Conservation (phyloP, 495 filamentous ascomycete genomes). For the Xylaria grammica region DNA sequence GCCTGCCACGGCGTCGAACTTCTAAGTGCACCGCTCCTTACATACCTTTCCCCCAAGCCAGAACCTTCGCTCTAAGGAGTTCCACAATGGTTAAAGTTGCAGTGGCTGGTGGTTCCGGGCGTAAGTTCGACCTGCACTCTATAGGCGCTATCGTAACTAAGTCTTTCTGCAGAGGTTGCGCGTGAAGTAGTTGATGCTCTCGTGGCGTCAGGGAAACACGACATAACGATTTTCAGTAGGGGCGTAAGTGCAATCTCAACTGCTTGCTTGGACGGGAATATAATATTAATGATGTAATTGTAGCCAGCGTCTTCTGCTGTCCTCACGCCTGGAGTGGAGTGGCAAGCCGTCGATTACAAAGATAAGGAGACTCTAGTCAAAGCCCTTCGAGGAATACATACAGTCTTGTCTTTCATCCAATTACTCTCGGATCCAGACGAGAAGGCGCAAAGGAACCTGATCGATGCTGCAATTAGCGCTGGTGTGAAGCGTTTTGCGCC, state of each 20-base stretch:
- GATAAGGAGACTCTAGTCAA: conserved; percentile 42
- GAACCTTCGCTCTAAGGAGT: neutral
- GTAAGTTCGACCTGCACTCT: conserved; percentile 38
- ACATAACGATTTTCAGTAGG: conserved; percentile 55
- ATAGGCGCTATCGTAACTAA: neutral
- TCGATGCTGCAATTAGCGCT: conserved; percentile 57
- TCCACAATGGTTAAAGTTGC: conserved; percentile 60
- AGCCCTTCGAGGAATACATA: conserved; percentile 55
- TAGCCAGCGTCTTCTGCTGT: conserved; percentile 23
- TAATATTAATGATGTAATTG: conserved; percentile 19
- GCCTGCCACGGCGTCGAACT: too few relatives aligned
- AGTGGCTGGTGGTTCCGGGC: conserved; percentile 57
- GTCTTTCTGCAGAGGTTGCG: conserved; percentile 51
- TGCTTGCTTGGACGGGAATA: neutral
- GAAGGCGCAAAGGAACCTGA: conserved; percentile 50
- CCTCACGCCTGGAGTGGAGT: conserved; percentile 33
- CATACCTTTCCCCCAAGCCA: neutral
- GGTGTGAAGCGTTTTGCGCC: conserved; percentile 62
- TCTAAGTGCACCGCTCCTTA: neutral
- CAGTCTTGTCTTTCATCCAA: conserved; percentile 60
- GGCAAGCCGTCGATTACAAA: conserved; percentile 53
- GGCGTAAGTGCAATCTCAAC: conserved; percentile 37
- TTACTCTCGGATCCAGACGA: conserved; percentile 41
- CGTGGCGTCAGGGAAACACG: conserved; percentile 54
- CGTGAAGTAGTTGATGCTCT: conserved; percentile 61